A percentile compares a stretch with the other conserved stretches of the same genome.
Evolutionary conservation across 306 rosid species (phyloP).

Genomic region (Gillenia trifoliata): DNA sequence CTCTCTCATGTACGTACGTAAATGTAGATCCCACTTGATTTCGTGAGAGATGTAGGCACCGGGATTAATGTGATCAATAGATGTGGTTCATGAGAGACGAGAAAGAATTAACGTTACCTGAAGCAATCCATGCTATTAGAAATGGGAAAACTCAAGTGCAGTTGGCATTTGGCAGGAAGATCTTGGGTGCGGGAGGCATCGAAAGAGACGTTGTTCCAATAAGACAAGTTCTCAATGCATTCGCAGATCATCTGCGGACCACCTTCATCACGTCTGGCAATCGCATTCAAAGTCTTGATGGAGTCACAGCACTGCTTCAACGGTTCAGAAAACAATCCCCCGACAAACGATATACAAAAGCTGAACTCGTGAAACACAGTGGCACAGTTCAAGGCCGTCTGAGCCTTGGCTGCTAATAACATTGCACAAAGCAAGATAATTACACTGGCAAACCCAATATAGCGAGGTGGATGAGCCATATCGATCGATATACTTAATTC

Average conservation of each 20-base stretch:
- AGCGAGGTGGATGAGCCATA: not conserved
- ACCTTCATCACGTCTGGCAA: not conserved
- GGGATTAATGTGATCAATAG: too few species aligned
- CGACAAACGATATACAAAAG: not conserved
- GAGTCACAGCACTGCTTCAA: not conserved
- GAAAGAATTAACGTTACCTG: not conserved
- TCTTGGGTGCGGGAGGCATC: not conserved
- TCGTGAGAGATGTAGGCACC: too few species aligned
- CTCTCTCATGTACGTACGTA: not conserved
- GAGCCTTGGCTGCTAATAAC: not conserved
- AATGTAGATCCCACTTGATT: not conserved
- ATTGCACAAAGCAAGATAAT: not conserved
- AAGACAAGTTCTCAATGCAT: not conserved
- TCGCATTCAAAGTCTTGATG: not conserved
- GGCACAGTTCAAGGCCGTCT: not conserved
- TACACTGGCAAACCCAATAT: not conserved
- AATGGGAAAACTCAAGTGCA: constrained; percentile 1
- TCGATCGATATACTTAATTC: not conserved
- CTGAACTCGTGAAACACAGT: not conserved
- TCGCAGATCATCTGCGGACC: not conserved
- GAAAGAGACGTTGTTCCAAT: not conserved
- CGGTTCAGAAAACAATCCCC: not conserved
- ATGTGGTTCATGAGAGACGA: not conserved
- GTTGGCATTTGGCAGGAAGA: not conserved
- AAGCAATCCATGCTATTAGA: constrained; percentile 9